Percentiles rank a stretch among this genome's conserved stretches.
phyloP scores from a whole-genome alignment of 805 yeast genomes.

The Ogataea neopini region DNA sequence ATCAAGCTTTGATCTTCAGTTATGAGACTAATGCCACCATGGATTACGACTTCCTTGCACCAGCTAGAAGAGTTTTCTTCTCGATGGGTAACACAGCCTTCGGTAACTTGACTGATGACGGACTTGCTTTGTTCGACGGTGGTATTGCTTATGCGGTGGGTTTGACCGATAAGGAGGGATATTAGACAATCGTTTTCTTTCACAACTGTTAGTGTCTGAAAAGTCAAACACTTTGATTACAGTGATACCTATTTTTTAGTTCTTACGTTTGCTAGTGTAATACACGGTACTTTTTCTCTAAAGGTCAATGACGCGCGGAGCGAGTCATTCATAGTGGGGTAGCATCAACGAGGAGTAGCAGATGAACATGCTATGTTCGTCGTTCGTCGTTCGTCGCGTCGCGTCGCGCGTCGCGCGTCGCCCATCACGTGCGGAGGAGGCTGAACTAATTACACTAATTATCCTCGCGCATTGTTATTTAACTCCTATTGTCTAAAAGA shows the following conservation, averaged over 20 bases:
- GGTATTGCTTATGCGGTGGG: constrained; percentile 2
- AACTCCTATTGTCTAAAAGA: constrained; percentile 1
- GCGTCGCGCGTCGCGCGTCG: not conserved
- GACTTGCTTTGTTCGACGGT: constrained; percentile 3
- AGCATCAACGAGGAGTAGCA: no score
- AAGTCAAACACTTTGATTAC: no score
- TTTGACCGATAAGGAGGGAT: not conserved
- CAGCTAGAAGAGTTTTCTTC: constrained; percentile 7
- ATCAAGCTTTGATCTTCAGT: constrained; percentile 3
- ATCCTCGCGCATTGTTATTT: not conserved
- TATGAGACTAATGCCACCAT: constrained; percentile 6
- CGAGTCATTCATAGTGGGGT: no score
- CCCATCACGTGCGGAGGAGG: not conserved
- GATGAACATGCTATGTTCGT: not conserved
- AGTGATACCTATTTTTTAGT: no score
- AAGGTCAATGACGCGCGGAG: no score
- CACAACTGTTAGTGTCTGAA: no score
- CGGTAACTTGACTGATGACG: constrained; percentile 3
- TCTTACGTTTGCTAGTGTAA: no score
- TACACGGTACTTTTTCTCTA: no score
- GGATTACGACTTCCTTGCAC: constrained; percentile 8
- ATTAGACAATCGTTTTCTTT: no score
- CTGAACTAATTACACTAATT: not conserved
- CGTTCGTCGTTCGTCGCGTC: not conserved
- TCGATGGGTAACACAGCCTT: constrained; percentile 2